Base-by-base conservation (phyloP, 352 stramenopile species). In the Phytophthora europaea region DNA sequence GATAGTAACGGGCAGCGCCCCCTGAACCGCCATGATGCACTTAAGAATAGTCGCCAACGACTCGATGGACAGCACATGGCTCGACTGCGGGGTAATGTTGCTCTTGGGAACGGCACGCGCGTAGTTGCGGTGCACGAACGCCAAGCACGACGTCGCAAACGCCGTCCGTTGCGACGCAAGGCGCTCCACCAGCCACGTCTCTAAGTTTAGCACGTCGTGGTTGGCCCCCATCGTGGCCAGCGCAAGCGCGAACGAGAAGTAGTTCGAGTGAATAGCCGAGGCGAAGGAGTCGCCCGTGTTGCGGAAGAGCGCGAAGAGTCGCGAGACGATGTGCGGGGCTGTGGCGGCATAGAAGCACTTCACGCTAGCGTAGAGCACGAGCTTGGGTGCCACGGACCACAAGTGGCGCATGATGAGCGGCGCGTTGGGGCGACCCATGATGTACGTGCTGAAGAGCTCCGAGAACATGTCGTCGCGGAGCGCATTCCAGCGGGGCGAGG, bases 91-190 rank as follows among this genome's bases (percentile, higher is more conserved):
- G 34, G 90, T 95, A 73, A 97, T 88, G 61, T 79, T 89, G 56
- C 81, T 83, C 76, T 97, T 97, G 4, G 90, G 90, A 31, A 97
- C 82, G 22, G 90, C 90, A 7, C 90, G 88, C 57, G 84, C 80
- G 62, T 94, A 95, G 63, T 95, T 93, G 31, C 90, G 88, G 75
- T 97, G 88, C 65, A 97, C 82, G 68, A 95, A 97, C 18, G 90
- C 90, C 18, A 97, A 40, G 16, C 89, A 94, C 40, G 88, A 94
- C 0, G 90, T 95, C 47, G 89, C 88, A 75, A 97, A 97, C 53
- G 90, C 87, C 48, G 87, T 95, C 65, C 88, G 86, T 67, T 94
- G 82, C 23, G 84, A 89, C 12, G 88, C 87, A 10, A 97, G 56
- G 8, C 90, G 88, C 61, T 97, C 90, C 22, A 93, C 82, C 3